A percentile compares a stretch with the other conserved stretches of the same genome.
phyloP scores from a whole-genome alignment of 2,329 filamentous ascomycete genomes.

The Colletotrichum sp. region DNA sequence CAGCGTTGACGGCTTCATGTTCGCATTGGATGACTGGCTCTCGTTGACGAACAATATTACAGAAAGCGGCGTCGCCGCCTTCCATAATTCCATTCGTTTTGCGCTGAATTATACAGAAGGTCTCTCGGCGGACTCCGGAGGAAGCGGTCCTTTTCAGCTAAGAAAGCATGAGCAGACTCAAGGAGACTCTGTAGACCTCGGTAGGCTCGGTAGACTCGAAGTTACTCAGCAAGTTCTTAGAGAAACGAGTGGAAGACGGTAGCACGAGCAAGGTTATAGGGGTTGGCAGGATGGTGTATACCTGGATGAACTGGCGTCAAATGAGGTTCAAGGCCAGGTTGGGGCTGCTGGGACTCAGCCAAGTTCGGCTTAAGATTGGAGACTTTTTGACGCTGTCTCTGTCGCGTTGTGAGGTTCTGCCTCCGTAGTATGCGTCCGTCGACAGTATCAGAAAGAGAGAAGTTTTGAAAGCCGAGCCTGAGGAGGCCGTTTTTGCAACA shows the following conservation, averaged over 20 bases:
- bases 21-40: neutral
- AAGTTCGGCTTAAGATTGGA: neutral
- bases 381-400: neutral
- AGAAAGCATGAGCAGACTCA: neutral
- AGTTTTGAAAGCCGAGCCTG: neutral
- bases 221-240: neutral
- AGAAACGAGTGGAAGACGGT: neutral
- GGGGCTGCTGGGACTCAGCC: neutral
- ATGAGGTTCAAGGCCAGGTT: neutral
- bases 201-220: neutral
- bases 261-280: too few relatives aligned
- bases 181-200: neutral
- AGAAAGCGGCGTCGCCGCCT: neutral
- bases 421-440: neutral
- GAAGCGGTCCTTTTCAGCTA: neutral
- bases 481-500: neutral
- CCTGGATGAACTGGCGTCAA: neutral
- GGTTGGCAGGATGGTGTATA: neutral
- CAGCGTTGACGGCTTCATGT: neutral
- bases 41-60: neutral
- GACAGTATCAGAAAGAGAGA: neutral
- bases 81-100: neutral
- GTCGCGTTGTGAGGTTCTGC: neutral
- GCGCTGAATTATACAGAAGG: neutral
- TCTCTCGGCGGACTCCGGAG: neutral